Conservation (phyloP, 1,139 yeast species). For the Pichia norvegensis region DNA sequence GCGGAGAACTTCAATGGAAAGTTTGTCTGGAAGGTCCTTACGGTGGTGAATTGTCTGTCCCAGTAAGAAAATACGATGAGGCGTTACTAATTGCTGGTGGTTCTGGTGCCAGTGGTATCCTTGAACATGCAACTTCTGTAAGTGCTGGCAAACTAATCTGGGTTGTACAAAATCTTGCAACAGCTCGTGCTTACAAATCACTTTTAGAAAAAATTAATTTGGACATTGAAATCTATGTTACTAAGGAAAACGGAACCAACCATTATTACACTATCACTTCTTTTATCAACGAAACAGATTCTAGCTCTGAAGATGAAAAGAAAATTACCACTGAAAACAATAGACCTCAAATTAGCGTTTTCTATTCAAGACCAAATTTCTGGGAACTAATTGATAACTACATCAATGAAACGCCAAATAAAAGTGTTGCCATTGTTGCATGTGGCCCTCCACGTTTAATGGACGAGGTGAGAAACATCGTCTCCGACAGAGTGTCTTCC, state of each 20-base stretch:
- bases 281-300: slow-evolving; percentile 1
- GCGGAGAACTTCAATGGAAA: slow-evolving; percentile 13
- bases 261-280: slow-evolving; percentile 1
- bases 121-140: slow-evolving; percentile 29
- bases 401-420: slow-evolving; percentile 28
- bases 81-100: slow-evolving; percentile 58
- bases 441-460: slow-evolving; percentile 42
- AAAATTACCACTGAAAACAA: neutral
- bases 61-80: slow-evolving; percentile 38
- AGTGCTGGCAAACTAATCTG: slow-evolving; percentile 13
- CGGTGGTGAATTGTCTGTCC: slow-evolving; percentile 20
- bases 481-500: slow-evolving; percentile 9
- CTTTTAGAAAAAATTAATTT: slow-evolving; percentile 4
- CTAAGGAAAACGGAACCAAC: slow-evolving; percentile 8
- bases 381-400: slow-evolving; percentile 29
- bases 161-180: slow-evolving; percentile 8
- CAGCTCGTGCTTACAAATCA: slow-evolving; percentile 4
- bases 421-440: slow-evolving; percentile 34
- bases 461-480: slow-evolving; percentile 29
- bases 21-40: slow-evolving; percentile 15
- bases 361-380: slow-evolving; percentile 39
- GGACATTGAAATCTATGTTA: slow-evolving; percentile 14
- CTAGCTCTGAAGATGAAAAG: slow-evolving; percentile 1
- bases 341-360: slow-evolving; percentile 16
- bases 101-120: slow-evolving; percentile 20